Percentiles rank a stretch among this genome's conserved stretches.
phyloP scores from a whole-genome alignment of 352 stramenopile genomes.

The Pythium pyrilobum region DNA sequence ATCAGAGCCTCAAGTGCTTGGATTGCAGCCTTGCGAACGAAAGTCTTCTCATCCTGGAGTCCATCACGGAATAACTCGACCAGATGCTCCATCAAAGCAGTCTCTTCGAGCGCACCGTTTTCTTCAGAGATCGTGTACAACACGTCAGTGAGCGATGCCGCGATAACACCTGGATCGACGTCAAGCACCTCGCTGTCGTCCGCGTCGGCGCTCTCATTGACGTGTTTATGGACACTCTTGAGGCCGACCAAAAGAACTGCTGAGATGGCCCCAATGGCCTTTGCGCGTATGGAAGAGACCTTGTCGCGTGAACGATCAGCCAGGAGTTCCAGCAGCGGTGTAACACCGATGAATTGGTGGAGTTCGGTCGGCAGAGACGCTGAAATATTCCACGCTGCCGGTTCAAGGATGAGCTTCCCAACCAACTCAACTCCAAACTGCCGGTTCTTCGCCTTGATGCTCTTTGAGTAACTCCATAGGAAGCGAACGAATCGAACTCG shows the following conservation, averaged over 20 bases:
- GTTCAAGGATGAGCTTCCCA: conserved; percentile 58
- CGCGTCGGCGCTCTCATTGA: conserved; percentile 1
- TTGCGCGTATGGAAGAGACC: conserved; percentile 72
- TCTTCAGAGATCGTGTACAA: conserved; percentile 30
- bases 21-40: conserved; percentile 70
- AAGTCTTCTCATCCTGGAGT: conserved; percentile 78
- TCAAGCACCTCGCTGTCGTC: neutral
- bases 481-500: conserved; percentile 59
- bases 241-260: conserved; percentile 50
- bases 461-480: conserved; percentile 69
- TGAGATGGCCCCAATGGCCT: conserved; percentile 75
- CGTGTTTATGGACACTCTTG: conserved; percentile 22
- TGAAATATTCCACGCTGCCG: conserved; percentile 34
- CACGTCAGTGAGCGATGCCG: conserved; percentile 40
- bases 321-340: conserved; percentile 58
- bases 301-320: conserved; percentile 74
- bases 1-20: conserved; percentile 75
- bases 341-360: conserved; percentile 40
- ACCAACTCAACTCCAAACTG: conserved; percentile 80
- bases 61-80: conserved; percentile 71
- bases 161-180: conserved; percentile 30
- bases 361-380: conserved; percentile 22
- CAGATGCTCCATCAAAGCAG: conserved; percentile 56
- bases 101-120: conserved; percentile 32
- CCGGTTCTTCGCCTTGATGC: conserved; percentile 64